A percentile compares a stretch with the other conserved stretches of the same genome.
These are phyloP conservation scores for Myotisia sp. DNA, from an alignment of 2,329 filamentous ascomycete genomes.

Conservation along the genomic window DNA sequence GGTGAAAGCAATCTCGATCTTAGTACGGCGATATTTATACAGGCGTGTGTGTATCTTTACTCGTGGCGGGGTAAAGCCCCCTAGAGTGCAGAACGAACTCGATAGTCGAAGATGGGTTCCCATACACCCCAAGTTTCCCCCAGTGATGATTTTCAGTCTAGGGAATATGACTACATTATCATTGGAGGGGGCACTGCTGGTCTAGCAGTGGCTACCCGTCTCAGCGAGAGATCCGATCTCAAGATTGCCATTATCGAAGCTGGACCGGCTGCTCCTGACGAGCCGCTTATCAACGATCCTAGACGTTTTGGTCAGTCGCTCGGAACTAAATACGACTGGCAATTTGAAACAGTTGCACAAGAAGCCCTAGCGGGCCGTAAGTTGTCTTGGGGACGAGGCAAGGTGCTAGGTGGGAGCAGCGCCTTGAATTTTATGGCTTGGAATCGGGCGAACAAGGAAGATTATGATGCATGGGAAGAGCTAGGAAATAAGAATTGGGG, in stretches of 20 bases:
- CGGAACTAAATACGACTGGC: slow-evolving; percentile 44
- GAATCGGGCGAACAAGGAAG: slow-evolving; percentile 44
- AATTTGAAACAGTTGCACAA: slow-evolving; percentile 44
- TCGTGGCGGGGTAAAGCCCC: no score
- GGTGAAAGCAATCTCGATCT: no score
- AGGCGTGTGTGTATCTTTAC: no score
- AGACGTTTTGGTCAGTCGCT: slow-evolving; percentile 40
- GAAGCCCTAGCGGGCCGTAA: slow-evolving; percentile 44
- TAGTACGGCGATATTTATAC: no score
- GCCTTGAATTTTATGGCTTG: slow-evolving; percentile 52
- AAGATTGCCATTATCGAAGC: slow-evolving; percentile 28
- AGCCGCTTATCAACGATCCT: slow-evolving; percentile 41
- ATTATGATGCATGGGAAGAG: slow-evolving; percentile 39
- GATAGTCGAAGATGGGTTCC: no score
- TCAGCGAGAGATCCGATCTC: slow-evolving; percentile 38
- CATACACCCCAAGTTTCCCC: no score
- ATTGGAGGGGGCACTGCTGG: slow-evolving; percentile 28
- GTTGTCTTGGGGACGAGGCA: slow-evolving; percentile 49
- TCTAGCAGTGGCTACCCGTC: slow-evolving; percentile 34
- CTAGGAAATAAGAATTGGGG: slow-evolving; percentile 40
- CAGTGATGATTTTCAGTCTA: no score
- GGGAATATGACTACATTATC: slow-evolving; percentile 22
- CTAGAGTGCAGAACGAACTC: no score
- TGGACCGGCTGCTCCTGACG: slow-evolving; percentile 30
- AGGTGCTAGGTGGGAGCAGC: slow-evolving; percentile 44